Conservation (phyloP, 306 rosid genomes). For the Vigna mungo region DNA sequence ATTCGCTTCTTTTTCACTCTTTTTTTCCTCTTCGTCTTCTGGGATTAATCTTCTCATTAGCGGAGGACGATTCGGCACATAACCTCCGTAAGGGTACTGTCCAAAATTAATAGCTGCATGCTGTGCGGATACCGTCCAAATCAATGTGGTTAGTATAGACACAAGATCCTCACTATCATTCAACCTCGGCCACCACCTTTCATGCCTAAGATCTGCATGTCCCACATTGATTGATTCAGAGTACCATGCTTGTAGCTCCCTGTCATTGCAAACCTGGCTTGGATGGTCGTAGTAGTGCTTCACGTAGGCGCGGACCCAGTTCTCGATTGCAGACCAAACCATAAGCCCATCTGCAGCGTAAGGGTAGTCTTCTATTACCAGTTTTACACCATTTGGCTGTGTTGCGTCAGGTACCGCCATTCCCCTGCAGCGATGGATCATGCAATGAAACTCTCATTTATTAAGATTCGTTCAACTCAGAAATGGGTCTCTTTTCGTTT, state of each 20-base stretch:
- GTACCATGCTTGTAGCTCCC: conserved; percentile 85
- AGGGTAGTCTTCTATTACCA: conserved; percentile 79
- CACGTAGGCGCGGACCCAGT: conserved; percentile 76
- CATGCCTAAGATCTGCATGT: conserved; percentile 74
- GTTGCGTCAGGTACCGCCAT: conserved; percentile 81
- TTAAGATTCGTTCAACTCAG: conserved; percentile 1
- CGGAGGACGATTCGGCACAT: conserved; percentile 89
- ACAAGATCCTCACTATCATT: conserved; percentile 61
- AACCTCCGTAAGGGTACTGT: conserved; percentile 91
- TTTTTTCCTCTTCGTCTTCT: conserved; percentile 67
- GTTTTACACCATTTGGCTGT: conserved; percentile 78
- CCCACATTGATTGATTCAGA: conserved; percentile 83
- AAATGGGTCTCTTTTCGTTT: background rate
- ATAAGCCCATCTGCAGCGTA: conserved; percentile 81
- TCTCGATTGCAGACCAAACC: conserved; percentile 82
- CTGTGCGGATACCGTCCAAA: conserved; percentile 88
- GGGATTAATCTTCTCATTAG: conserved; percentile 77
- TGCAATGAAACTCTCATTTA: background rate
- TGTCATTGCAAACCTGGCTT: conserved; percentile 56
- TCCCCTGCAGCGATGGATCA: conserved; percentile 51
- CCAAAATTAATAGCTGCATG: conserved; percentile 92
- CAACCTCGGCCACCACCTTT: conserved; percentile 83
- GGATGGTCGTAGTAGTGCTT: conserved; percentile 68
- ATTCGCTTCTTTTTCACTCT: conserved; percentile 38
- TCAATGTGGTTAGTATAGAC: conserved; percentile 71